Evolutionary conservation across 371 early-diverging fungal genomes (phyloP).

Genomic region (Actinomortierella ambigua): DNA sequence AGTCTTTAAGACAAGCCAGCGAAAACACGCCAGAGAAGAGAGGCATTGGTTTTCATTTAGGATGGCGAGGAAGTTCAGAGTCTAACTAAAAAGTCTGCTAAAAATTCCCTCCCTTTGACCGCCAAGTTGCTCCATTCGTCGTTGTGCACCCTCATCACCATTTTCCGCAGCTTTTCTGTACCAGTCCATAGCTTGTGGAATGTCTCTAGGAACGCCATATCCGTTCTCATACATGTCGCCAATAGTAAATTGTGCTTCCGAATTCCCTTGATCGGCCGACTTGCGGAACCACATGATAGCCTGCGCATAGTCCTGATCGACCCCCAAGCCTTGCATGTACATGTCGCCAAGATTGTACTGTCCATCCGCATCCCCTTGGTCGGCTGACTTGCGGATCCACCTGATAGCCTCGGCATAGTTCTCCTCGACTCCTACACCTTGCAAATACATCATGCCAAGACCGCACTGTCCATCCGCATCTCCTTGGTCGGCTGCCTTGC

Average conservation of each 20-base stretch:
- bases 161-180: too few species aligned
- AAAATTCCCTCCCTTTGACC: too few species aligned
- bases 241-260: constrained; percentile 84
- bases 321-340: constrained; percentile 83
- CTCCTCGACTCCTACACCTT: constrained; percentile 75
- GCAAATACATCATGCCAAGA: constrained; percentile 82
- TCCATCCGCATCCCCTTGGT: constrained; percentile 77
- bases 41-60: too few species aligned
- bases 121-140: too few species aligned
- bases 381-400: constrained; percentile 69
- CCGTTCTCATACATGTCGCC: constrained; percentile 89
- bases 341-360: constrained; percentile 77
- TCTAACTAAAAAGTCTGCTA: too few species aligned
- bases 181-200: too few species aligned
- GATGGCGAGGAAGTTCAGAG: too few species aligned
- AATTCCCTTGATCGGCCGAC: constrained; percentile 81
- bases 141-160: too few species aligned
- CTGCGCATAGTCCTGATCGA: constrained; percentile 61
- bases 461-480: constrained; percentile 77
- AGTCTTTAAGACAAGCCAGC: too few species aligned
- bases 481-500: constrained; percentile 77
- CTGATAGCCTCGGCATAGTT: constrained; percentile 70
- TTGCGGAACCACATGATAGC: constrained; percentile 74
- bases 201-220: too few species aligned
- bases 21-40: too few species aligned